phyloP scores from a whole-genome alignment of 2,329 filamentous ascomycete species.

The Hymenoscyphus linearis region DNA sequence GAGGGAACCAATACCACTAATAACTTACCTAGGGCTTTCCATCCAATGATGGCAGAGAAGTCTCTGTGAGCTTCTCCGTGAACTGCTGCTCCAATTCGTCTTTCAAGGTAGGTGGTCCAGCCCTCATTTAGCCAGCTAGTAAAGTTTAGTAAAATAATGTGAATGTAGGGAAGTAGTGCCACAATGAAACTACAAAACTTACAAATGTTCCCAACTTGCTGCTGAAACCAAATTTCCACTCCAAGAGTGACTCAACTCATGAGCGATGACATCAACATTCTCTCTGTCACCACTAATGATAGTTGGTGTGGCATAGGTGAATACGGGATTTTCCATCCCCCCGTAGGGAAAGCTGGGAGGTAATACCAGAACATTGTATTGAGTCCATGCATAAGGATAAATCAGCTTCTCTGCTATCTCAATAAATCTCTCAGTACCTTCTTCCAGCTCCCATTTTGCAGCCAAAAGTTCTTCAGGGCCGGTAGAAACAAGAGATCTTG shows the following conservation, averaged over 20 bases:
- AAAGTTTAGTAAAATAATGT: background rate
- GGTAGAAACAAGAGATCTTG: constrained; percentile 77
- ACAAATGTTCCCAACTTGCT: constrained; percentile 78
- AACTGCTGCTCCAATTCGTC: constrained; percentile 69
- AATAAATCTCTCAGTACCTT: constrained; percentile 88
- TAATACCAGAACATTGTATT: constrained; percentile 89
- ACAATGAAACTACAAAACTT: constrained; percentile 29
- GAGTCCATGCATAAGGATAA: constrained; percentile 88
- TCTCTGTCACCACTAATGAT: constrained; percentile 87
- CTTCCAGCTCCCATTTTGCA: constrained; percentile 87
- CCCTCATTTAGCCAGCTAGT: constrained; percentile 66
- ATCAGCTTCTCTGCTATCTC: constrained; percentile 75
- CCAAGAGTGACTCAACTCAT: constrained; percentile 75
- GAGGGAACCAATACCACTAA: background rate
- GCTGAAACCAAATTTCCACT: constrained; percentile 81
- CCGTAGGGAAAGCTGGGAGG: constrained; percentile 89
- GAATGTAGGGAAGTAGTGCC: background rate
- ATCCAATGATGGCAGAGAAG: constrained; percentile 93
- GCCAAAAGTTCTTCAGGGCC: constrained; percentile 80
- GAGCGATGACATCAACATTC: constrained; percentile 94
- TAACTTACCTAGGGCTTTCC: constrained; percentile 58
- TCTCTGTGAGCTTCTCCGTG: constrained; percentile 84
- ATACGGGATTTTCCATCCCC: constrained; percentile 89
- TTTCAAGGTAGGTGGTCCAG: constrained; percentile 93
- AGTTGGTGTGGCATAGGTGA: constrained; percentile 91